Conservation (phyloP, 169 alveolate species). For the Plasmodium fragile region DNA sequence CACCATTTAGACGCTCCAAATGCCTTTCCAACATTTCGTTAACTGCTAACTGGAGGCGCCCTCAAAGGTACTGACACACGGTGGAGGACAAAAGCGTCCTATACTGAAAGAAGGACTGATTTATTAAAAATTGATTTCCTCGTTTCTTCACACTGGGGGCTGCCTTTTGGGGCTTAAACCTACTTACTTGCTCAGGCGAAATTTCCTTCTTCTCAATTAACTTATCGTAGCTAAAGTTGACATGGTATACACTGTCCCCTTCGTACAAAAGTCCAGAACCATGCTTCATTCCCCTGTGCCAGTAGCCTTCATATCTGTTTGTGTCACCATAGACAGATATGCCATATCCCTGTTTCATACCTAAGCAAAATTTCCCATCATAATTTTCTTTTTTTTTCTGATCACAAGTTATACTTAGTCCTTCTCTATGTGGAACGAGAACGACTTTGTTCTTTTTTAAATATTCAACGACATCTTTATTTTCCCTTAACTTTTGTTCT, state of each 20-base stretch:
- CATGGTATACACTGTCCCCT: conserved; percentile 62
- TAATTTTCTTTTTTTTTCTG: conserved; percentile 60
- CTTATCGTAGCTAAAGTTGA: conserved; percentile 65
- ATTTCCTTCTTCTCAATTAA: conserved; percentile 59
- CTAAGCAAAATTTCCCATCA: conserved; percentile 69
- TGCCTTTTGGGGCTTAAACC: conserved; percentile 44
- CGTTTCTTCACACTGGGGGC: neutral
- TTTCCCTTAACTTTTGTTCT: conserved; percentile 33
- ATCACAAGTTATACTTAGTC: conserved; percentile 57
- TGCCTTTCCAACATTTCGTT: neutral
- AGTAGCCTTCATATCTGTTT: conserved; percentile 74
- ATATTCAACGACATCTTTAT: conserved; percentile 65
- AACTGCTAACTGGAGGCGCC: neutral
- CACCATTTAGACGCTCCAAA: neutral
- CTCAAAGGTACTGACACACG: conserved; percentile 36
- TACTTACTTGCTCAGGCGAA: conserved; percentile 27
- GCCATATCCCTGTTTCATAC: conserved; percentile 75
- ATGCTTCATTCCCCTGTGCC: conserved; percentile 74
- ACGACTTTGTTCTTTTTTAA: conserved; percentile 27
- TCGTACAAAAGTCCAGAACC: conserved; percentile 72
- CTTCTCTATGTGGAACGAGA: conserved; percentile 65
- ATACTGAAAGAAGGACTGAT: conserved; percentile 66
- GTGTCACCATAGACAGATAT: conserved; percentile 52
- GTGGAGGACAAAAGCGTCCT: conserved; percentile 16
- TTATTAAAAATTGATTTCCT: conserved; percentile 29